Percentiles rank a stretch among this genome's conserved stretches.
Conservation (phyloP, 1,284 basidiomycete genomes). For the Veloboletus limbatus region DNA sequence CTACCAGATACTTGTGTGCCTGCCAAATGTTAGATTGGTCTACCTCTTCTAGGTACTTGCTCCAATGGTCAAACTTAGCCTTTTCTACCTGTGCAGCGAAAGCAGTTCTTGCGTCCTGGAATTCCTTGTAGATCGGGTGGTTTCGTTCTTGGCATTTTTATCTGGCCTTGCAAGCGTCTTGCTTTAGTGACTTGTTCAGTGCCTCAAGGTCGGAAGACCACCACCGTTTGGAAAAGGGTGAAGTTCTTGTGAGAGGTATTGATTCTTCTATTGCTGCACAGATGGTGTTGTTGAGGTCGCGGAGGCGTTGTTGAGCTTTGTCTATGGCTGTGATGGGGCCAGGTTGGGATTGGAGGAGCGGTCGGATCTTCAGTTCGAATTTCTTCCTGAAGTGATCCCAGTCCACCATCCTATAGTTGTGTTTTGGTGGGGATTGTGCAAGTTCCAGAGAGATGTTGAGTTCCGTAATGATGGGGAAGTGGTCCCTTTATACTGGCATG, state of each 20-base stretch:
- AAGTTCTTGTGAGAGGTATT: neutral
- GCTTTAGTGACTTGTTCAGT: neutral
- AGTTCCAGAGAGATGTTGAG: neutral
- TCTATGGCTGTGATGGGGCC: no score
- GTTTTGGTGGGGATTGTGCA: neutral
- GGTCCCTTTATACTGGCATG: neutral
- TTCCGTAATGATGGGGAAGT: neutral
- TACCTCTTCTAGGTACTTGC: neutral
- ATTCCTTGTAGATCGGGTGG: neutral
- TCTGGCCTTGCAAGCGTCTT: neutral
- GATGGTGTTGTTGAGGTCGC: neutral
- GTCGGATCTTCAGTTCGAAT: no score
- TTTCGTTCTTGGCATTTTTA: neutral
- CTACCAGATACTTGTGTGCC: neutral
- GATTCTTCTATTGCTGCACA: neutral
- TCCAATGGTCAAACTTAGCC: neutral
- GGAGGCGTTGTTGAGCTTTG: neutral
- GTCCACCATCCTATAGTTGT: neutral
- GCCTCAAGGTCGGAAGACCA: neutral
- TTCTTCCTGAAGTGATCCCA: neutral
- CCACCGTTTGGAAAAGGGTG: neutral
- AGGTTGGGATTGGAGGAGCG: no score
- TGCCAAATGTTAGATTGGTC: neutral
- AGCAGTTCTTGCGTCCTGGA: rapidly evolving
- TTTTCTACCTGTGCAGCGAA: neutral